Evolutionary conservation across 352 stramenopile species (phyloP), one percentile per base, ranked within the genome.

Genomic region (Pythium plurisporium): DNA sequence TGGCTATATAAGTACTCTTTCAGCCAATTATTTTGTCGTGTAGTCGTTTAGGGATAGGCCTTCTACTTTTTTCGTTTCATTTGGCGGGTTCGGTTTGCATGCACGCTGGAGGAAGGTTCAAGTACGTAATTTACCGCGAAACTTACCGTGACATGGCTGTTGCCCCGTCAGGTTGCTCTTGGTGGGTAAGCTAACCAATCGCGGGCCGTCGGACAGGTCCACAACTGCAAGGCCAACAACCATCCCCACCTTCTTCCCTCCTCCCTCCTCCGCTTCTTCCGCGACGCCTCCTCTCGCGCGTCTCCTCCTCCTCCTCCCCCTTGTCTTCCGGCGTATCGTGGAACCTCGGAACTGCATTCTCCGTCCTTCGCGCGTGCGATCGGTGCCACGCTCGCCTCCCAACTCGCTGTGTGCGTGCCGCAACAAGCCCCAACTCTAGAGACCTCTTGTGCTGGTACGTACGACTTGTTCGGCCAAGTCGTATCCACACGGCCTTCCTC

Each of bases 31-130:
- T 12, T 29, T 17, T 5, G 11, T 10, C 17, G 20, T 48, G 10
- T 15, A 33, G 9, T 19, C 9, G 34, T 22, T n/a, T n/a, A 10
- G 15, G 9, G 33, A 38, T 15, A 38, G 33, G 15, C n/a, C 47
- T 45, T 54, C 50, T 7, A 31, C 10, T 1, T 3, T 4, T 14
- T 45, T 34, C 20, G 47, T 42, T 50, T 47, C 22, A 50, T 26
- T 54, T 46, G 61, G 48, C 55, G 56, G 64, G 50, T 65, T 72
- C 14, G 64, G 64, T 72, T 67, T 72, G 64, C 59, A 66, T 62
- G 62, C 48, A 50, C n/a, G n/a, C n/a, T n/a, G n/a, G n/a, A n/a
- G n/a, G n/a, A n/a, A 30, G 40, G 48, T 68, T 72, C 59, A 68
- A 72, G 47, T 23, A 27, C 27, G 59, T 68, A 72, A 27, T 64